A percentile compares a stretch with the other conserved stretches of the same genome.
phyloP scores from a whole-genome alignment of 345 rosid genomes.

The Adansonia digitata region DNA sequence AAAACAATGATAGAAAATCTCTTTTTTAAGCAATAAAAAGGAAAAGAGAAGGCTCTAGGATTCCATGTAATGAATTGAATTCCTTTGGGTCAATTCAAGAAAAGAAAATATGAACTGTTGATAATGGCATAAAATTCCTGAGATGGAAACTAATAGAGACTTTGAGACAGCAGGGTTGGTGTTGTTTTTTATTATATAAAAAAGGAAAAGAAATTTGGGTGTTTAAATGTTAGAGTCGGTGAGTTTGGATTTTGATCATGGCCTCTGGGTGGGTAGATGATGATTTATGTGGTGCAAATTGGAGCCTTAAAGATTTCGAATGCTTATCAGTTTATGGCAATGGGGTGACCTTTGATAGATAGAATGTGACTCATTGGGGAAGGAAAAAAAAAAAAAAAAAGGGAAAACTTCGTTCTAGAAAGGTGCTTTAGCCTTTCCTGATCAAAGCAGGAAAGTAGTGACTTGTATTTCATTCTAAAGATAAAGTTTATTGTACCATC shows the following conservation, averaged over 20 bases:
- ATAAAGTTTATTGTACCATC: not conserved
- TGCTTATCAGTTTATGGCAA: conserved; percentile 19
- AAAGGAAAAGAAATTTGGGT: not conserved
- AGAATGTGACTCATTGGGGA: conserved; percentile 14
- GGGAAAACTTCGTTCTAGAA: conserved; percentile 16
- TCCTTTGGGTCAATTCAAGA: not conserved
- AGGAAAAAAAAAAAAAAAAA: too few species aligned
- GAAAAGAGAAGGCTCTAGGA: not conserved
- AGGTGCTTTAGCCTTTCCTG: conserved; percentile 15
- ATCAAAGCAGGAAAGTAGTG: conserved; percentile 17
- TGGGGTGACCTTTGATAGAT: conserved; percentile 19
- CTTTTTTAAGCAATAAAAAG: not conserved
- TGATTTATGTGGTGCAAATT: conserved; percentile 24
- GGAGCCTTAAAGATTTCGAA: conserved; percentile 5
- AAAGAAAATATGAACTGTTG: not conserved
- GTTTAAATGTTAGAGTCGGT: conserved; percentile 9
- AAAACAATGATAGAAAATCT: conserved; percentile 1
- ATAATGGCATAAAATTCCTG: conserved; percentile 10
- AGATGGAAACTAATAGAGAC: conserved; percentile 3
- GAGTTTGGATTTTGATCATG: not conserved
- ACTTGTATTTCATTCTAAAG: not conserved
- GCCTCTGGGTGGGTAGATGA: too few species aligned
- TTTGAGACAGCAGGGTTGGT: conserved; percentile 3
- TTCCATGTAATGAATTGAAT: not conserved
- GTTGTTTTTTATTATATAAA: not conserved